Conservation (phyloP, 2,329 filamentous ascomycete species). For the Tolypocladium ovalisporum region DNA sequence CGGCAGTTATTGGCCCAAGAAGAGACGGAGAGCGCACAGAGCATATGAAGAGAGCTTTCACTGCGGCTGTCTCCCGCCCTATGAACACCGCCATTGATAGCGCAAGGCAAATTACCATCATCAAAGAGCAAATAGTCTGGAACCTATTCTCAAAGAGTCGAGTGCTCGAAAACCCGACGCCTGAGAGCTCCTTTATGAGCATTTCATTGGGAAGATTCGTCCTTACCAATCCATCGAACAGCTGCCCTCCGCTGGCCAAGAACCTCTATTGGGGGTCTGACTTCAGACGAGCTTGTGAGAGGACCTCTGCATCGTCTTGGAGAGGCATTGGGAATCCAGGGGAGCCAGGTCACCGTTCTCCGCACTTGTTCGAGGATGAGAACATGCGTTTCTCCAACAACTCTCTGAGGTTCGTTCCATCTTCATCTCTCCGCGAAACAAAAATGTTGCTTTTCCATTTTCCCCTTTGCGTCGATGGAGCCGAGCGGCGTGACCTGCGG, state of each 20-base stretch:
- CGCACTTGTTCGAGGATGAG: background rate
- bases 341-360: background rate
- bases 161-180: background rate
- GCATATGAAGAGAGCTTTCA: background rate
- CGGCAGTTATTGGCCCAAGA: background rate
- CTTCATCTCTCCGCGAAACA: background rate
- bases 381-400: conserved; percentile 2
- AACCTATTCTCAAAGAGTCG: background rate
- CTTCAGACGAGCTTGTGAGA: background rate
- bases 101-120: background rate
- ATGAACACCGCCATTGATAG: background rate
- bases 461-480: background rate
- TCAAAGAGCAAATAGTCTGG: background rate
- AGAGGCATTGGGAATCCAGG: background rate
- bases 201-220: background rate
- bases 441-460: background rate
- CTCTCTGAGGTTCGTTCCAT: conserved; percentile 6
- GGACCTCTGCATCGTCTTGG: background rate
- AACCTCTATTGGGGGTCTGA: too few relatives aligned
- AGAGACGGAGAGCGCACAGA: background rate
- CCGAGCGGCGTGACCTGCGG: background rate
- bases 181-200: background rate
- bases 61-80: background rate
- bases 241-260: background rate
- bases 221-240: background rate